phyloP scores from a whole-genome alignment of 1,284 basidiomycete genomes.

The Trichosporon ovoides region DNA sequence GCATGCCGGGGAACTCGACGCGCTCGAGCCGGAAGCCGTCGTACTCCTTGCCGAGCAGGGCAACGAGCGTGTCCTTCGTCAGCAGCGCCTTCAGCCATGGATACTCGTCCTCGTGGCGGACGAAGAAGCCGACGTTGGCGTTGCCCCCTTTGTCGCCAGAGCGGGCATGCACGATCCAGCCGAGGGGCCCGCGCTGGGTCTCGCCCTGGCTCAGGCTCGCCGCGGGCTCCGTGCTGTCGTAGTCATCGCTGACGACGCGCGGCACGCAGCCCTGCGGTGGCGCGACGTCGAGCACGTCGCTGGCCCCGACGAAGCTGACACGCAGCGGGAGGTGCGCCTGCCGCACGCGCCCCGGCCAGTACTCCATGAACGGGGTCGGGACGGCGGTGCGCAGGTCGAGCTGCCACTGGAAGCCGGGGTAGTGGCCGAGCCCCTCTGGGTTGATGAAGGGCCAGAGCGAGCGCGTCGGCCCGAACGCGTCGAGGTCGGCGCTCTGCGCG shows the following conservation, averaged over 20 bases:
- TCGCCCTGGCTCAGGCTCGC: slow-evolving; percentile 11
- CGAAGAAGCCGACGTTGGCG: slow-evolving; percentile 31
- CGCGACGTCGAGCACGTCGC: slow-evolving; percentile 1
- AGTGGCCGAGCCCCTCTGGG: slow-evolving; percentile 23
- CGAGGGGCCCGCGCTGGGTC: slow-evolving; percentile 22
- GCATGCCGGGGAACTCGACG: slow-evolving; percentile 28
- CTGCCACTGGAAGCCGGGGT: slow-evolving; percentile 20
- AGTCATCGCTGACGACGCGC: slow-evolving; percentile 9
- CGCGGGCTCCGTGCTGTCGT: slow-evolving; percentile 9
- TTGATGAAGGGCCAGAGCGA: slow-evolving; percentile 13
- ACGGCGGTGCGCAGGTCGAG: slow-evolving; percentile 8
- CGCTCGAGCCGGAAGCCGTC: slow-evolving; percentile 25
- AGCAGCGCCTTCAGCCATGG: slow-evolving; percentile 23
- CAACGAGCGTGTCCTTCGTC: slow-evolving; percentile 14
- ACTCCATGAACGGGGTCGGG: slow-evolving; percentile 20
- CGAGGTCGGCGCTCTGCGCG: slow-evolving; percentile 21
- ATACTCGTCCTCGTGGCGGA: slow-evolving; percentile 25
- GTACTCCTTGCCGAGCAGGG: slow-evolving; percentile 25
- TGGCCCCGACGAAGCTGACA: slow-evolving; percentile 12
- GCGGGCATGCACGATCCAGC: slow-evolving; percentile 28
- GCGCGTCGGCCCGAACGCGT: slow-evolving; percentile 14
- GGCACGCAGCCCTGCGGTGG: background rate
- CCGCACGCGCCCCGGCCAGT: slow-evolving; percentile 19
- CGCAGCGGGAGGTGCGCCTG: slow-evolving; percentile 12
- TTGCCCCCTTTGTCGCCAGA: slow-evolving; percentile 34